A percentile compares a stretch with the other conserved stretches of the same genome.
Conservation (phyloP, 179 eudicot genomes). For the Amaranthus tricolor region DNA sequence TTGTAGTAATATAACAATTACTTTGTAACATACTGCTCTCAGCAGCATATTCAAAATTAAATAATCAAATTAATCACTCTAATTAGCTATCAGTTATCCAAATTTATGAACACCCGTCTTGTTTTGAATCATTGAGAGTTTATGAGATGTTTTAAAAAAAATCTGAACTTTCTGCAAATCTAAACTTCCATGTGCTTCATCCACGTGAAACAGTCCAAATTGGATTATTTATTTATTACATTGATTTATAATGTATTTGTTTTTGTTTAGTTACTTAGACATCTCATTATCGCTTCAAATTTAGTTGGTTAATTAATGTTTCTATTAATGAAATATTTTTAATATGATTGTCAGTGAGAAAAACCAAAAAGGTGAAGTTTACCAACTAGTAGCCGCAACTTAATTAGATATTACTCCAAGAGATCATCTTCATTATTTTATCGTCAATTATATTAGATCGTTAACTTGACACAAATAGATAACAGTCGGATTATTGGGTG, state of each 20-base stretch:
- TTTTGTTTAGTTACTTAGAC: background rate
- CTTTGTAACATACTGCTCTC: too few relatives aligned
- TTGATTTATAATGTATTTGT: background rate
- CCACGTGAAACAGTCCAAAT: slow-evolving; percentile 18
- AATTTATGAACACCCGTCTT: too few relatives aligned
- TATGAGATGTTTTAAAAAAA: slow-evolving; percentile 8
- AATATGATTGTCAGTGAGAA: background rate
- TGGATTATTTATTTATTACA: background rate
- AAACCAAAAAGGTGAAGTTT: background rate
- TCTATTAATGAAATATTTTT: background rate
- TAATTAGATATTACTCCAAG: background rate
- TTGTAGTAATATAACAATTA: too few relatives aligned
- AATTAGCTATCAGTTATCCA: too few relatives aligned
- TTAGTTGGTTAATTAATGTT: background rate
- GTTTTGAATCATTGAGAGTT: background rate
- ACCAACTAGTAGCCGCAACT: background rate
- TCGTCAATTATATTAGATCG: background rate
- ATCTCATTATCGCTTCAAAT: slow-evolving; percentile 2
- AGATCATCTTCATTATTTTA: background rate
- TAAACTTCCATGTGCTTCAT: slow-evolving; percentile 15
- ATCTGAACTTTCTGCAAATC: slow-evolving; percentile 14
- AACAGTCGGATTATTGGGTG: background rate
- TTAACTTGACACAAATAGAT: background rate
- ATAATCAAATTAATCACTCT: too few relatives aligned
- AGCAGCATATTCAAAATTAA: too few relatives aligned